Conservation (phyloP, 108 stramenopile species). For the Skeletonema marinoi region DNA sequence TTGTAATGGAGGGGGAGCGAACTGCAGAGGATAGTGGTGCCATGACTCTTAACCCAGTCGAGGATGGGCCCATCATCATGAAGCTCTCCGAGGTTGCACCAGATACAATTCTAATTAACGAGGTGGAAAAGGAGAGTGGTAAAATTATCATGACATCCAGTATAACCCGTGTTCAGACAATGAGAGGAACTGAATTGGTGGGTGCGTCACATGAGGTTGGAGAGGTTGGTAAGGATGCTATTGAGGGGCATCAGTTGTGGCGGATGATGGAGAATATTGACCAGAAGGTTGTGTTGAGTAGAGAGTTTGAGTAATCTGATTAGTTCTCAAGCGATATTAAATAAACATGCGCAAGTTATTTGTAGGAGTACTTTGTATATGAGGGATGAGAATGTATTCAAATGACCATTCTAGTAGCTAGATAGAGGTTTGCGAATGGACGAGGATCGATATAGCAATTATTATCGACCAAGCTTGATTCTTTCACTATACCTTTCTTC, state of each 20-base stretch:
- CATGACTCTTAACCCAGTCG: constrained; percentile 19
- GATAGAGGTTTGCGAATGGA: too few species aligned
- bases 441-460: too few species aligned
- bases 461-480: too few species aligned
- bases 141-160: constrained; percentile 34
- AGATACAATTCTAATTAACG: constrained; percentile 39
- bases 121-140: constrained; percentile 23
- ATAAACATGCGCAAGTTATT: too few species aligned
- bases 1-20: constrained; percentile 12
- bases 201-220: constrained; percentile 35
- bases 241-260: constrained; percentile 2
- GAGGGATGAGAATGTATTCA: too few species aligned
- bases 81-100: constrained; percentile 25
- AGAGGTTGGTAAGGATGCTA: not conserved
- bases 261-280: not conserved
- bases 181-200: constrained; percentile 10
- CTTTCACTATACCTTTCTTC: too few species aligned
- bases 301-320: not conserved
- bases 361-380: too few species aligned
- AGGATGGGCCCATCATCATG: constrained; percentile 20
- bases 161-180: constrained; percentile 16
- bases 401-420: too few species aligned
- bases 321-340: too few species aligned
- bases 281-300: not conserved
- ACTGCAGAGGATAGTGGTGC: not conserved